Conservation (phyloP, 176 grass and related monocot genomes). For the Avena sativa region DNA sequence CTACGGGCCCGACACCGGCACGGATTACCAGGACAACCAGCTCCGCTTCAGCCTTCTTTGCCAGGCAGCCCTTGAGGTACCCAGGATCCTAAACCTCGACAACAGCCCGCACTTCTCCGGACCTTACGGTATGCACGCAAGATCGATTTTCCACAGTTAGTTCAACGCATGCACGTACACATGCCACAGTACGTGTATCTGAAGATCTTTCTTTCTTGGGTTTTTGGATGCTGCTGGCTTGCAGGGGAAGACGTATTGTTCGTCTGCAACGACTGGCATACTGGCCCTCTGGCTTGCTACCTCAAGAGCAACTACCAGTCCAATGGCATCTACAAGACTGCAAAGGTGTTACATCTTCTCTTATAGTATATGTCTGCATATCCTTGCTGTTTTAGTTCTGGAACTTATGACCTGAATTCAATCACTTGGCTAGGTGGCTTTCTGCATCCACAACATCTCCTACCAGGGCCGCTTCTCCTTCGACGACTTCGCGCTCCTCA, state of each 20-base stretch:
- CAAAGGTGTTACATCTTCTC: constrained; percentile 55
- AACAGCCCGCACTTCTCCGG: constrained; percentile 69
- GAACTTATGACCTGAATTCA: not conserved
- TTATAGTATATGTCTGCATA: not conserved
- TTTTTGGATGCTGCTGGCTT: not conserved
- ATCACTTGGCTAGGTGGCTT: constrained; percentile 60
- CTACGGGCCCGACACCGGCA: constrained; percentile 80
- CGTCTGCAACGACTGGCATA: constrained; percentile 97
- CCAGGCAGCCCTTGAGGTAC: constrained; percentile 83
- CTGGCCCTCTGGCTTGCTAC: constrained; percentile 71
- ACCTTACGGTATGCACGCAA: constrained; percentile 71
- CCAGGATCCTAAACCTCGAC: constrained; percentile 79
- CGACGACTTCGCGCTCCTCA: constrained; percentile 58
- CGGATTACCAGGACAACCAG: constrained; percentile 84
- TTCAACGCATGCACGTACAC: not conserved
- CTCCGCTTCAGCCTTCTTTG: constrained; percentile 88
- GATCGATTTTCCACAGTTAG: not conserved
- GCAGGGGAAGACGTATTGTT: constrained; percentile 88
- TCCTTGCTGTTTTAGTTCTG: constrained; percentile 2
- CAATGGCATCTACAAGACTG: constrained; percentile 74
- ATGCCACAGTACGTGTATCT: not conserved
- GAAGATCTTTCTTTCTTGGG: not conserved
- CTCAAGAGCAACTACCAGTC: constrained; percentile 81
- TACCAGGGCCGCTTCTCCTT: constrained; percentile 85
- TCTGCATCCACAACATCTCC: constrained; percentile 99